phyloP scores from a whole-genome alignment of 2,329 filamentous ascomycete genomes.

The Lachnum nothofagi region DNA sequence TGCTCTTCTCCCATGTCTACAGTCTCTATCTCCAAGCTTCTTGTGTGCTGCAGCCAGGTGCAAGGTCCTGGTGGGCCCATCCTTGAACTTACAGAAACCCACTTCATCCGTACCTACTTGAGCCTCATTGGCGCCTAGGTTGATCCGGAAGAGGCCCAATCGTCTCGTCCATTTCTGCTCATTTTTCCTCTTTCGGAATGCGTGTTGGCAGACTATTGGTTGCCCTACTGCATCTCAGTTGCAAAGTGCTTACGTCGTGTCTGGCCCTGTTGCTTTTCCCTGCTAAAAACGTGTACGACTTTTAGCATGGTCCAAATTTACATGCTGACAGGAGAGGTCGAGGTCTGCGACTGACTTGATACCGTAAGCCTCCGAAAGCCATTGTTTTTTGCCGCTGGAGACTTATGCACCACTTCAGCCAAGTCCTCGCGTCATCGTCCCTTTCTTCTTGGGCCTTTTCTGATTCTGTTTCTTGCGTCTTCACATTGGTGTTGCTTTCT shows the following conservation, averaged over 20 bases:
- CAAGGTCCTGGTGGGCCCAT: no score
- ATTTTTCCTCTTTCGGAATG: background rate
- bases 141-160: no score
- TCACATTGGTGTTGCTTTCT: background rate
- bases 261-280: background rate
- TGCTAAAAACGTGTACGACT: background rate
- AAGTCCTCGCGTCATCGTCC: background rate
- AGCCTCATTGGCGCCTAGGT: no score
- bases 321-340: constrained; percentile 1
- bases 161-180: background rate
- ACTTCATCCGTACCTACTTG: no score
- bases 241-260: background rate
- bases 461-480: background rate
- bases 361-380: no score
- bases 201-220: background rate
- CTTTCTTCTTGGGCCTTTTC: background rate
- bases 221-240: background rate
- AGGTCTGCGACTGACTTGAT: no score
- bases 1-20: no score
- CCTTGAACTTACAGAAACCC: no score
- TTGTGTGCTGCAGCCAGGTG: no score
- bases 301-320: background rate
- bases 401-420: background rate
- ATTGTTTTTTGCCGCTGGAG: background rate
- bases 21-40: no score